A percentile compares a stretch with the other conserved stretches of the same genome.
These are phyloP conservation scores for Digitaria exilis DNA, from an alignment of 202 grass and related monocot species.

Conservation along the genomic window DNA sequence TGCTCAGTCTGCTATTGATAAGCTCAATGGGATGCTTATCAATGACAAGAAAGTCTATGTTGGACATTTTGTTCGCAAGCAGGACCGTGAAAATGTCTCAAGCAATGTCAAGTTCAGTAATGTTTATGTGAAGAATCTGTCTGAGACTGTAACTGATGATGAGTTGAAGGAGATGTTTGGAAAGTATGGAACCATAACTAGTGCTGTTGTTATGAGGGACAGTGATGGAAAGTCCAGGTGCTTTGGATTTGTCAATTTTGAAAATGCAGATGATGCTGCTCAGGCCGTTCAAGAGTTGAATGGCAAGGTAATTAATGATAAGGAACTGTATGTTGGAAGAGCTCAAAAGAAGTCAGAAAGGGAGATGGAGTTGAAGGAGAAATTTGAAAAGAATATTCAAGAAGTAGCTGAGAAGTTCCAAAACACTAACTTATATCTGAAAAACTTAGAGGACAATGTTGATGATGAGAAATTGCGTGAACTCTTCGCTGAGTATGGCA, in stretches of 20 bases:
- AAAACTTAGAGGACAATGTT: constrained; percentile 90
- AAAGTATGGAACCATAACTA: constrained; percentile 85
- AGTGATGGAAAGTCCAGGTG: constrained; percentile 93
- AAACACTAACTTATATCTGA: constrained; percentile 87
- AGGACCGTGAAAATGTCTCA: constrained; percentile 69
- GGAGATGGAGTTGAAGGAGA: constrained; percentile 83
- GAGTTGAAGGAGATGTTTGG: constrained; percentile 87
- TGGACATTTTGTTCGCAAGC: constrained; percentile 88
- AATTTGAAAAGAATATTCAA: constrained; percentile 79
- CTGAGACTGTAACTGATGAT: constrained; percentile 81
- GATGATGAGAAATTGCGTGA: constrained; percentile 84
- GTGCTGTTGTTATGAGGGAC: constrained; percentile 87
- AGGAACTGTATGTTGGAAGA: constrained; percentile 95
- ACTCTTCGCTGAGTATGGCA: constrained; percentile 69
- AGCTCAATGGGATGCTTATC: constrained; percentile 81
- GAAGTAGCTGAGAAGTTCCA: constrained; percentile 66
- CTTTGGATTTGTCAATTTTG: constrained; percentile 99
- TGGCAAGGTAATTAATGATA: constrained; percentile 78
- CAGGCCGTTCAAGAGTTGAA: constrained; percentile 80
- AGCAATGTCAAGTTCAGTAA: constrained; percentile 77
- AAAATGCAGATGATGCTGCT: constrained; percentile 73
- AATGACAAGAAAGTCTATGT: constrained; percentile 95
- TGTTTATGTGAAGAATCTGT: constrained; percentile 94
- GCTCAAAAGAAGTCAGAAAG: constrained; percentile 95
- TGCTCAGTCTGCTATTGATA: constrained; percentile 81